phyloP scores from a whole-genome alignment of 2,329 filamentous ascomycete genomes.

The Ophiosphaerella narmari region DNA sequence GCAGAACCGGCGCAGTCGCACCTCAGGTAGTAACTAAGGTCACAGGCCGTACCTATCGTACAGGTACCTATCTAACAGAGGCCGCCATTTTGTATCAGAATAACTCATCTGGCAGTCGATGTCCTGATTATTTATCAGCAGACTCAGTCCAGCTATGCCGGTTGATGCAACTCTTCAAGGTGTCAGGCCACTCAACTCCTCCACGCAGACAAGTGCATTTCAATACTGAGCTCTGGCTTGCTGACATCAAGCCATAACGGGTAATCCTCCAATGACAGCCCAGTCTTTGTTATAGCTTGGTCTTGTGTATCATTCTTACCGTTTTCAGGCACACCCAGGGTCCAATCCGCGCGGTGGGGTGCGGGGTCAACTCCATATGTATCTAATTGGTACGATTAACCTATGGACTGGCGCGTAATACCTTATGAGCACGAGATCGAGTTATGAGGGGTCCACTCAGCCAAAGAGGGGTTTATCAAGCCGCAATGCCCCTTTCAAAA shows the following conservation, averaged over 20 bases:
- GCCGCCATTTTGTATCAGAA: too few species aligned
- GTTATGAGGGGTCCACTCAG: conserved; percentile 15
- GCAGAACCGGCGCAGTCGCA: too few species aligned
- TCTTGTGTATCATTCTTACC: conserved; percentile 29
- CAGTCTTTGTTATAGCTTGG: conserved; percentile 7
- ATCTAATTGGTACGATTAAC: conserved; percentile 44
- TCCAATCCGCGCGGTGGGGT: conserved; percentile 29
- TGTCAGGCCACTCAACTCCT: too few species aligned
- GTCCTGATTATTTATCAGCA: too few species aligned
- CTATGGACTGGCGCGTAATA: conserved; percentile 34
- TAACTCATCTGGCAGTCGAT: too few species aligned
- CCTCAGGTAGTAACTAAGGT: too few species aligned
- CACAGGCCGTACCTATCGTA: too few species aligned
- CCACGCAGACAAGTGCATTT: not conserved
- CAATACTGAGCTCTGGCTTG: conserved; percentile 13
- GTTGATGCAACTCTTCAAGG: too few species aligned
- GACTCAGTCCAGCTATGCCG: too few species aligned
- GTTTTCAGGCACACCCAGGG: conserved; percentile 17
- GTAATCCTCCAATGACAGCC: conserved; percentile 1
- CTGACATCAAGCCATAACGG: conserved; percentile 2
- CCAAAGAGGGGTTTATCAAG: conserved; percentile 24
- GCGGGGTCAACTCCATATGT: conserved; percentile 33
- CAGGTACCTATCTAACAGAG: too few species aligned
- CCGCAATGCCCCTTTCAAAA: not conserved
- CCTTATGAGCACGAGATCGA: conserved; percentile 33